Base-by-base conservation (phyloP, 371 early-diverging fungal species). In the Thermomucor indicae-seudaticae region DNA sequence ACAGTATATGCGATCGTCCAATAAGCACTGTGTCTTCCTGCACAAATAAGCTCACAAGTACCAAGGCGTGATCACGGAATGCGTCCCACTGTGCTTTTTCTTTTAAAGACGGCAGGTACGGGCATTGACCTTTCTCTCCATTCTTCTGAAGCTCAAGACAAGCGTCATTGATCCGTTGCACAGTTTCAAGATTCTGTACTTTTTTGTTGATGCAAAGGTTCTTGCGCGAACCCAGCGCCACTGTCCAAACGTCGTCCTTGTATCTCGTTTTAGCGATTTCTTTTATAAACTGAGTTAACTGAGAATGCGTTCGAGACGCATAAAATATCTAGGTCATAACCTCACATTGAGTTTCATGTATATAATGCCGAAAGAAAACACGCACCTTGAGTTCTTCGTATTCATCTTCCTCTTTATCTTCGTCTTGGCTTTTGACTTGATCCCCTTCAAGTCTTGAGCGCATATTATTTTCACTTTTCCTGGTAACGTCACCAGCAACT, bases 301-400 rank as follows among this genome's bases (percentile, higher is more conserved):
- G 99, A 4, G 95, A 95, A 65, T 97, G 98, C 14, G 97, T 93
- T 43, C 93, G 79, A 10, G 92, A 93, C 20, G 86, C 84, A 58
- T 90, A 92, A 54, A 79, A 82, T 10, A 93, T 84, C 77, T 86
- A 62, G n/a, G n/a, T n/a, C n/a, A n/a, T n/a, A n/a, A n/a, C 30
- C 7, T 23, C n/a, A 14, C 7, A 39, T 16, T 12, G 1, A n/a
- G 20, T n/a, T 30, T 23, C 20, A 4, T 34, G 20, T 39, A 17
- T 16, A 39, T 42, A 14, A 42, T n/a, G 24, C 6, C 20, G 12
- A 20, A 32, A 47, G 10, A n/a, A 35, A 19, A 11, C 17, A 23
- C 28, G 24, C 49, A 85, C 80, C 72, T 85, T 80, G 23, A 66
- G 47, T 14, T 81, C 77, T 38, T 76, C 67, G 44, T 70, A 58